A percentile compares a stretch with the other conserved stretches of the same genome.
These are phyloP conservation scores for Aspergillus diversus DNA, from an alignment of 495 filamentous ascomycete genomes.

Conservation along the genomic window DNA sequence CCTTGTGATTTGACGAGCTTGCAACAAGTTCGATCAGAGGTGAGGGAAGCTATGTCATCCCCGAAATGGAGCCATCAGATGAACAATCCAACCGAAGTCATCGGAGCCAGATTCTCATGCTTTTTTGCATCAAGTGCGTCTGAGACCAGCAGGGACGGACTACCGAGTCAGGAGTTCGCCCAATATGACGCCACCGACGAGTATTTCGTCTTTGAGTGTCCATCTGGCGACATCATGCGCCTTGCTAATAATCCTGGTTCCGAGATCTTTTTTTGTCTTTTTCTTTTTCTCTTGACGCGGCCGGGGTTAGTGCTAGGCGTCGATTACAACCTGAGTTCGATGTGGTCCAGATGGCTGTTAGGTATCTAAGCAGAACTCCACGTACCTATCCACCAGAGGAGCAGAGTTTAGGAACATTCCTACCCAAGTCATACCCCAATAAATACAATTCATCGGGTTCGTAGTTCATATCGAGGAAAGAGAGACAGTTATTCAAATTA, in stretches of 20 bases:
- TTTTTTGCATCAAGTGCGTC: too few species aligned
- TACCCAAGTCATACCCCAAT: conserved; percentile 3
- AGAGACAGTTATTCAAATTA: too few species aligned
- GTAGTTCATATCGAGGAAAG: too few species aligned
- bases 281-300: neutral
- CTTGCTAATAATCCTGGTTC: conserved; percentile 1
- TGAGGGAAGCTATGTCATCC: neutral
- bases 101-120: conserved; percentile 9
- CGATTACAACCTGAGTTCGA: neutral
- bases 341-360: neutral
- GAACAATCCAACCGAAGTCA: conserved; percentile 14
- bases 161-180: neutral
- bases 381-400: neutral
- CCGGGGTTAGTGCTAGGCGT: neutral
- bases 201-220: conserved; percentile 12
- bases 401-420: conserved; percentile 5
- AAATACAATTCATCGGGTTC: conserved; percentile 11
- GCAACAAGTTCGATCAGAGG: neutral
- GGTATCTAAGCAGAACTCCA: conserved; percentile 14
- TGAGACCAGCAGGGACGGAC: neutral
- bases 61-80: conserved; percentile 13
- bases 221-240: conserved; percentile 23
- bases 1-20: conserved; percentile 10
- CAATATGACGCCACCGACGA: conserved; percentile 20
- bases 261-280: neutral